Base-by-base conservation (phyloP, 169 alveolate genomes). In the Pseudocohnilembus persalinus region DNA sequence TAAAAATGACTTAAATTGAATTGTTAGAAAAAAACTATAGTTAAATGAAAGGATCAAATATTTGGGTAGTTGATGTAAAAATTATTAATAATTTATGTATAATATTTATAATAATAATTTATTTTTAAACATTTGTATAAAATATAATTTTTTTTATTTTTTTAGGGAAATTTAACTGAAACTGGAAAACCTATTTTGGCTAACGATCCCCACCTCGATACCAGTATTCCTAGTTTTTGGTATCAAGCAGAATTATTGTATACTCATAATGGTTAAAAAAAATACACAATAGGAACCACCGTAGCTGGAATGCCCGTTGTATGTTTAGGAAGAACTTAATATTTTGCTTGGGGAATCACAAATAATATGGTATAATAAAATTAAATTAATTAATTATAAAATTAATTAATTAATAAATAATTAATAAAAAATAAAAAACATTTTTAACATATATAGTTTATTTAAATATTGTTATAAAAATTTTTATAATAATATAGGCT, bases 181-280 rank as follows among this genome's bases (percentile, higher is more conserved):
- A 84, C 87, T 73, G 96, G 96, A 64, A 91, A 94, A 81, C 96
- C 97, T 29, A 78, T 92, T 27, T 85, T 94, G 33, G 92, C 93
- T n/a, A 92, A 91, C 82, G 97, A 94, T 87, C 97, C 97, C 30
- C 97, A 94, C 87, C 83, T 94, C 76, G 92, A 84, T 28, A 91
- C 88, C 49, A 33, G 73, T 31, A 87, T 93, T 11, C 97, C 96
- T 0, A 85, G 92, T 29, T 80, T 64, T 27, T 93, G 94, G 96
- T 88, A 88, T 74, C 63, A 88, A 63, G 75, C 88, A 31, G 90
- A 88, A 73, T 65, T 93, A 0, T n/a, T 49, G 11, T 79, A 35
- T 68, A 63, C 34, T 49, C 35, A 31, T 20, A 33, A 35, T 49
- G 72, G 76, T 29, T 76, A 85, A 73, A 32, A 35, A 27, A 75